Conservation (phyloP, 2,329 filamentous ascomycete genomes). For the Aspergillus pseudotamarii region DNA sequence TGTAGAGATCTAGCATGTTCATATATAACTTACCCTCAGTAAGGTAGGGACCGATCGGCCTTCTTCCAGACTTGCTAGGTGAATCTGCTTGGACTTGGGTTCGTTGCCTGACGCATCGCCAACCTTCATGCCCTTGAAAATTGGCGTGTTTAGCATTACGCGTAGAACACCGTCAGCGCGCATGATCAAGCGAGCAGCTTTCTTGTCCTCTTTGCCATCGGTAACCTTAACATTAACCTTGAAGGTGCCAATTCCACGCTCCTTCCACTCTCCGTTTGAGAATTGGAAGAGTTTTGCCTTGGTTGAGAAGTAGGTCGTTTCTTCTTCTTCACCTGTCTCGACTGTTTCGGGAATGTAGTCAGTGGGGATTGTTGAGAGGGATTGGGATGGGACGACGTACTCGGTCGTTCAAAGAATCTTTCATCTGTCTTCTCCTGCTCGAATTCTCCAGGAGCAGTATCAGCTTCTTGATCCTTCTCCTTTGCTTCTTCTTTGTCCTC, state of each 20-base stretch:
- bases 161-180: constrained; percentile 86
- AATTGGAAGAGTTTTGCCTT: constrained; percentile 86
- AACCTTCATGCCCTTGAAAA: constrained; percentile 78
- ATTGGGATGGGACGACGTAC: constrained; percentile 52
- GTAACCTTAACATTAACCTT: constrained; percentile 75
- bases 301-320: constrained; percentile 72
- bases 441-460: constrained; percentile 52
- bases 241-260: constrained; percentile 79
- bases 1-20: not conserved
- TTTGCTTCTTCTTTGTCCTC: constrained; percentile 54
- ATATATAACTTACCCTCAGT: constrained; percentile 54
- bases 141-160: constrained; percentile 80
- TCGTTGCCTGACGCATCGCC: constrained; percentile 65
- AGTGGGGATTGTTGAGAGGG: not conserved
- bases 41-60: constrained; percentile 56
- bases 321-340: constrained; percentile 85
- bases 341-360: constrained; percentile 51
- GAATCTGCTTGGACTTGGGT: constrained; percentile 70
- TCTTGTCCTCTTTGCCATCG: constrained; percentile 57
- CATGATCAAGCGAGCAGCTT: constrained; percentile 75
- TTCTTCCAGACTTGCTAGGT: constrained; percentile 62
- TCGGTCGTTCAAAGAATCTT: constrained; percentile 60
- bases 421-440: constrained; percentile 52
- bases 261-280: constrained; percentile 78
- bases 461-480: constrained; percentile 53